A percentile compares a stretch with the other conserved stretches of the same genome.
Conservation (phyloP, 2,329 filamentous ascomycete genomes). For the Xylariales sp. region DNA sequence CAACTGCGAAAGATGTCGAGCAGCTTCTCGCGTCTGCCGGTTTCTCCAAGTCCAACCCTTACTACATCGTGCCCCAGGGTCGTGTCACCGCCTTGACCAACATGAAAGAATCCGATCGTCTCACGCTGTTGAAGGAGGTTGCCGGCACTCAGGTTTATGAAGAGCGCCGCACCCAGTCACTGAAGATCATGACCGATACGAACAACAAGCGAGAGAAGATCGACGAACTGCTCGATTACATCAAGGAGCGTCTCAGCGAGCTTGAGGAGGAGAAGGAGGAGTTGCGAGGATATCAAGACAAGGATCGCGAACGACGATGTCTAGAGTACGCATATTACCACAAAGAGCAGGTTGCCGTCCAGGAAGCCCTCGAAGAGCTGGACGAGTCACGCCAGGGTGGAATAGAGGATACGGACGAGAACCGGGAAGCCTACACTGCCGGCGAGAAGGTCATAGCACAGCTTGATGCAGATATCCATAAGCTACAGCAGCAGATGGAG, state of each 20-base stretch:
- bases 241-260: constrained; percentile 82
- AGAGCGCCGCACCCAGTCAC: constrained; percentile 79
- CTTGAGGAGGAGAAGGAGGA: constrained; percentile 98
- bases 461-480: constrained; percentile 73
- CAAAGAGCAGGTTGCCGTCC: constrained; percentile 76
- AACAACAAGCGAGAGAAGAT: constrained; percentile 94
- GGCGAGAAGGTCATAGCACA: constrained; percentile 75
- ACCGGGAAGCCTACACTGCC: constrained; percentile 68
- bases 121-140: constrained; percentile 94
- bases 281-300: constrained; percentile 87
- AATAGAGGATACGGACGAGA: constrained; percentile 78
- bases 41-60: constrained; percentile 95
- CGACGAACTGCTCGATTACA: constrained; percentile 85
- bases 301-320: constrained; percentile 85
- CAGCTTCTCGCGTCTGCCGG: constrained; percentile 93
- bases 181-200: constrained; percentile 96
- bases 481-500: constrained; percentile 77
- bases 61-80: constrained; percentile 98
- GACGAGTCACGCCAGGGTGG: constrained; percentile 78
- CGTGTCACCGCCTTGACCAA: constrained; percentile 94
- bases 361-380: constrained; percentile 73
- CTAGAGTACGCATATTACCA: constrained; percentile 94
- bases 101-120: constrained; percentile 92
- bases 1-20: constrained; percentile 89
- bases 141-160: constrained; percentile 97